Base-by-base conservation (phyloP, 164 flowering plant species). In the Euptelea pleiosperma region DNA sequence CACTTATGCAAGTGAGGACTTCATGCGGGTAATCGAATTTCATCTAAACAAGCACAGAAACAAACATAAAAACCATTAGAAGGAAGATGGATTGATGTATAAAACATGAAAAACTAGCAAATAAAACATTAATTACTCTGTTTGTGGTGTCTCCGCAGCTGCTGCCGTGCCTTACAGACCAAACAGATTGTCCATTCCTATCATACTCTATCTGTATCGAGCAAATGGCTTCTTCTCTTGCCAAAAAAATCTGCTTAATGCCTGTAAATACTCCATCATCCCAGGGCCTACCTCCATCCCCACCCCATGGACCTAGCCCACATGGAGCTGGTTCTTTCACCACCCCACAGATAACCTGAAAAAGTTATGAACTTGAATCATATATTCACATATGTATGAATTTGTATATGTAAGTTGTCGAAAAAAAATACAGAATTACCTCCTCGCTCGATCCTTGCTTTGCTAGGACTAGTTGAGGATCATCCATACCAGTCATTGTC, bases 281-380 rank as follows among this genome's bases (percentile, higher is more conserved):
- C 97, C 97, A 90, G 6, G 82, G 73, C 51, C 61, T 70, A 8
- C 97, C 97, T 64, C 90, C 86, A 26, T 87, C 86, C 1, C 97
- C 97, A 18, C 97, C 95, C 95, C 97, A 90, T 6, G 95, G 97
- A 2, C 92, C 92, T 0, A 87, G 75, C 26, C 82, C 89, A 39
- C 69, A 72, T 44, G 87, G 84, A 11, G 74, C 78, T 55, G 88
- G 83, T 66, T 87, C 87, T 60, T 83, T 85, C 11, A 82, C 63
- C 48, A 81, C 61, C 5, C 79, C 72, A 50, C 64, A 51, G 10
- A 60, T 61, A 46, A 69, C 73, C 91, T 83, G 70, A 25, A n/a
- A 47, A 30, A 52, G n/a, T n/a, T n/a, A n/a, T n/a, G n/a, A n/a
- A n/a, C n/a, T n/a, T n/a, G n/a, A n/a, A n/a, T n/a, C n/a, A n/a